Conservation (phyloP, 2,329 filamentous ascomycete species). For the Colletotrichum viniferum region DNA sequence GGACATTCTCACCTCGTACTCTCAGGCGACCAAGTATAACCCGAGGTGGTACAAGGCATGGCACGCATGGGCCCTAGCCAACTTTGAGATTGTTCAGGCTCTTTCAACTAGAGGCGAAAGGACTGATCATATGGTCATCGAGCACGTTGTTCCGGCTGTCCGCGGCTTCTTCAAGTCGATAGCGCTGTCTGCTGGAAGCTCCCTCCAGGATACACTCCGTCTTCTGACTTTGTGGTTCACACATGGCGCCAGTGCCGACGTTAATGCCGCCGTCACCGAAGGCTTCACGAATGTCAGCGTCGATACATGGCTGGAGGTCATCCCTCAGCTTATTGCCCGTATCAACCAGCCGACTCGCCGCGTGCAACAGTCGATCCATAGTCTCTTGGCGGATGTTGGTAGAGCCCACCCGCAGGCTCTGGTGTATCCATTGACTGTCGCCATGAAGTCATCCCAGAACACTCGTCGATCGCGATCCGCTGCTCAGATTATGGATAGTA, state of each 20-base stretch:
- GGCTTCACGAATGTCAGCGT: conserved; percentile 92
- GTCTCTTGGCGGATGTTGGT: conserved; percentile 89
- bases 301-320: conserved; percentile 98
- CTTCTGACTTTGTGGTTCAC: conserved; percentile 96
- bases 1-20: conserved; percentile 90
- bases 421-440: conserved; percentile 95
- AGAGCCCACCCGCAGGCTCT: conserved; percentile 93
- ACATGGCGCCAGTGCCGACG: conserved; percentile 86
- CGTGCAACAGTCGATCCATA: conserved; percentile 90
- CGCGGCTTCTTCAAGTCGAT: conserved; percentile 98
- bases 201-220: conserved; percentile 91
- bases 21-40: conserved; percentile 91
- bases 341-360: conserved; percentile 95
- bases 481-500: conserved; percentile 94
- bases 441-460: conserved; percentile 91
- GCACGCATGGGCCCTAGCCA: conserved; percentile 98
- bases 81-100: conserved; percentile 96
- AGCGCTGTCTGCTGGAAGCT: conserved; percentile 86
- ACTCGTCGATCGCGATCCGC: conserved; percentile 86
- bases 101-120: conserved; percentile 62
- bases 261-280: conserved; percentile 86
- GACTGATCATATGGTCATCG: conserved; percentile 72
- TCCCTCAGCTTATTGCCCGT: conserved; percentile 93
- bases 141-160: conserved; percentile 93
- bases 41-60: conserved; percentile 98